Evolutionary conservation across 257 asterid species (phyloP).

Genomic region (Anisodus acutangulus): DNA sequence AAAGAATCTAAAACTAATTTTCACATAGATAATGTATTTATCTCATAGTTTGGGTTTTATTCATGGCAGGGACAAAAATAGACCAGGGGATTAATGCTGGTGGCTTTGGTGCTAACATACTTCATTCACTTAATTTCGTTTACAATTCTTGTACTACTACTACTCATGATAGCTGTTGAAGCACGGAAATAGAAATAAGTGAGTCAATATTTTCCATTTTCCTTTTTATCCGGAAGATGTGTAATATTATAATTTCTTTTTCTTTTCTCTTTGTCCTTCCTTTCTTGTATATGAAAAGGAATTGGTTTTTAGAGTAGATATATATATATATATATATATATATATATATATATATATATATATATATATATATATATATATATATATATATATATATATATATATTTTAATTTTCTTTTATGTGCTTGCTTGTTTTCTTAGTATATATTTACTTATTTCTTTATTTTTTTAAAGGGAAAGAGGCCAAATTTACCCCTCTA

Average conservation of each 20-base stretch:
- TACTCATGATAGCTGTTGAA: neutral
- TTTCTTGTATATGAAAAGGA: no score
- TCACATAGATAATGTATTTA: neutral
- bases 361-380: no score
- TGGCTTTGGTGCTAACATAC: constrained; percentile 46
- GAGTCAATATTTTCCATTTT: neutral
- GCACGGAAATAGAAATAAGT: neutral
- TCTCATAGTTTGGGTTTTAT: neutral
- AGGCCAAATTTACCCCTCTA: no score
- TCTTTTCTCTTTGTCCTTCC: neutral
- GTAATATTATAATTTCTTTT: neutral
- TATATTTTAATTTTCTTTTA: no score
- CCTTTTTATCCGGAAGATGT: neutral
- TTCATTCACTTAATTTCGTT: constrained; percentile 37
- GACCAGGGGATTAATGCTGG: constrained; percentile 44
- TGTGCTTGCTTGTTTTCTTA: no score
- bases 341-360: no score
- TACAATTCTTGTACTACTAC: neutral
- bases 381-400: no score
- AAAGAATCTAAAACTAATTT: neutral
- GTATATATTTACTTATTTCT: no score
- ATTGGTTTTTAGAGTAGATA: neutral
- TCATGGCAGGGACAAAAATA: constrained; percentile 40
- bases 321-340: no score
- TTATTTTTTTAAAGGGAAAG: no score